phyloP scores from a whole-genome alignment of 768 basidiomycete genomes.

The Russula sp. region DNA sequence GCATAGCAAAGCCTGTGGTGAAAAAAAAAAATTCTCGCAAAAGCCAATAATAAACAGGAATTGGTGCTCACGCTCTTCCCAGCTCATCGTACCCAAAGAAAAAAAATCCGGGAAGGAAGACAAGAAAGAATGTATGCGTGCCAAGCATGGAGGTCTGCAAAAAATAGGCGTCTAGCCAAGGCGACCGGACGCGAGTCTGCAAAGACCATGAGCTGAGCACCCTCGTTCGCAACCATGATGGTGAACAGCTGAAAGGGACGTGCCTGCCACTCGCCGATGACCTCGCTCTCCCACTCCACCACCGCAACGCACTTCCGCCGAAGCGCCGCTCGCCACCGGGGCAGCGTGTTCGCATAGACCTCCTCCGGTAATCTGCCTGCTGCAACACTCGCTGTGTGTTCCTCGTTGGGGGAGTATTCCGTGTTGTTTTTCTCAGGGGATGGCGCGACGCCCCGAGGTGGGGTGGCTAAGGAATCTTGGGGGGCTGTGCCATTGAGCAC shows the following conservation, averaged over 20 bases:
- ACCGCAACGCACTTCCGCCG: slow-evolving; percentile 45
- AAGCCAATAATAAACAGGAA: not conserved
- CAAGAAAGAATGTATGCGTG: slow-evolving; percentile 93
- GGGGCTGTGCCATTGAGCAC: no score
- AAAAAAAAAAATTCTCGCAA: slow-evolving; percentile 1
- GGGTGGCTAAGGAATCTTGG: not conserved
- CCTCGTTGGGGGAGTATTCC: not conserved
- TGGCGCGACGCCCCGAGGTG: not conserved
- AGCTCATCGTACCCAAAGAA: slow-evolving; percentile 77
- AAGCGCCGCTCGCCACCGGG: slow-evolving; percentile 57
- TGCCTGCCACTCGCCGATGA: slow-evolving; percentile 66
- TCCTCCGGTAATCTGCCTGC: slow-evolving; percentile 34
- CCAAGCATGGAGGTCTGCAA: slow-evolving; percentile 74
- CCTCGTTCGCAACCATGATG: not conserved
- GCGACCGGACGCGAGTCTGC: slow-evolving; percentile 47
- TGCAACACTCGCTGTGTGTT: slow-evolving; percentile 7
- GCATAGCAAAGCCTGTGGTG: slow-evolving; percentile 53
- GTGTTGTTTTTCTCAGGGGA: not conserved
- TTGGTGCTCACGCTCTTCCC: slow-evolving; percentile 56
- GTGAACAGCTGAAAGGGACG: slow-evolving; percentile 11
- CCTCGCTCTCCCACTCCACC: slow-evolving; percentile 51
- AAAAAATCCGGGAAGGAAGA: slow-evolving; percentile 73
- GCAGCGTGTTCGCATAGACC: slow-evolving; percentile 56
- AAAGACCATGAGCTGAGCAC: not conserved
- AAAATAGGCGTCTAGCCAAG: slow-evolving; percentile 74